Conservation (phyloP, 2,329 filamentous ascomycete species). For the Didymella exigua region DNA sequence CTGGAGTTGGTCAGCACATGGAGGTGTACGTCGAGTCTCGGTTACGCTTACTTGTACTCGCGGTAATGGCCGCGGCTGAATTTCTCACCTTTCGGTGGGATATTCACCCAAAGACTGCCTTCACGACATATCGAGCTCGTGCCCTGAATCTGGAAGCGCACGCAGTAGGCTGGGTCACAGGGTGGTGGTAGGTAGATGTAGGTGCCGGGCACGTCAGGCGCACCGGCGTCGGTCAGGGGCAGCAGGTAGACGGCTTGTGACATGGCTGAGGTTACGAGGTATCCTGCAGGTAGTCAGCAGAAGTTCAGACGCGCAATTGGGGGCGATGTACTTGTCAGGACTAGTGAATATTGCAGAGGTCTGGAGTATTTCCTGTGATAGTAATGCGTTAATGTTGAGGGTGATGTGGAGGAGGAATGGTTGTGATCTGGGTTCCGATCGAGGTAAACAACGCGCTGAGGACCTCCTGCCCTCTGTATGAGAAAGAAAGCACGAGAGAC, state of each 20-base stretch:
- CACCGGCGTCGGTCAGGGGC: constrained; percentile 89
- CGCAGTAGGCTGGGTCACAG: constrained; percentile 70
- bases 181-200: constrained; percentile 92
- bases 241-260: constrained; percentile 74
- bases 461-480: constrained; percentile 28
- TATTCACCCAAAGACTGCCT: constrained; percentile 96
- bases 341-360: constrained; percentile 22
- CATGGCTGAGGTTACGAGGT: constrained; percentile 24
- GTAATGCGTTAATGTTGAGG: constrained; percentile 14
- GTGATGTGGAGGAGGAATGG: constrained; percentile 11
- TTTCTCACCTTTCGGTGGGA: constrained; percentile 74
- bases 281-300: not conserved
- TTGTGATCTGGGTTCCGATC: constrained; percentile 1
- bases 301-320: not conserved
- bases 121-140: constrained; percentile 94
- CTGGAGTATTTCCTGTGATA: constrained; percentile 14
- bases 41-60: constrained; percentile 79
- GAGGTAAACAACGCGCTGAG: constrained; percentile 15
- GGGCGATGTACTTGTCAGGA: not conserved
- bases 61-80: constrained; percentile 82
- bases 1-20: constrained; percentile 54
- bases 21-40: not conserved
- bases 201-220: constrained; percentile 83
- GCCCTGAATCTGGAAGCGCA: constrained; percentile 91
- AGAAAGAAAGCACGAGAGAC: constrained; percentile 7